These are phyloP conservation scores for Hortiboletus campestris DNA, from an alignment of 768 basidiomycete genomes.

Conservation along the genomic window DNA sequence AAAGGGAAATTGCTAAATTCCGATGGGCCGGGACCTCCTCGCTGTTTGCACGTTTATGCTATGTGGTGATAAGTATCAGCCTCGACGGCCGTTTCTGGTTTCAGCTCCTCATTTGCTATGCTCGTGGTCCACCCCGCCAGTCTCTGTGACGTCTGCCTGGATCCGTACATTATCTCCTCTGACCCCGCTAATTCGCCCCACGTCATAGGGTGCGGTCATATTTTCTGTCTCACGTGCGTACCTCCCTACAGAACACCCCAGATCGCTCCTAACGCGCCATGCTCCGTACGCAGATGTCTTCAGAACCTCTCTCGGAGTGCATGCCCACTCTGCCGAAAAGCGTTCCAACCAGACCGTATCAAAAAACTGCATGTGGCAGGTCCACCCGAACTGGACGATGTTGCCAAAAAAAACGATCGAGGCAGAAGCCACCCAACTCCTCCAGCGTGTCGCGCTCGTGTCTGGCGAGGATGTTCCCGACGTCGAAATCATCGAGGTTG, in stretches of 20 bases:
- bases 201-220: conserved; percentile 74
- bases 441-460: conserved; percentile 35
- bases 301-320: conserved; percentile 45
- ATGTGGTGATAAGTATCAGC: conserved; percentile 31
- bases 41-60: conserved; percentile 34
- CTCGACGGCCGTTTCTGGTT: conserved; percentile 24
- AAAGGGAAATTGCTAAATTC: too few species aligned
- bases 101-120: conserved; percentile 36
- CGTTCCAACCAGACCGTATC: conserved; percentile 53
- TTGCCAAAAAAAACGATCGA: conserved; percentile 41
- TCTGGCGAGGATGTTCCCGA: conserved; percentile 34
- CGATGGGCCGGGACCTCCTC: conserved; percentile 11
- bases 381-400: conserved; percentile 36
- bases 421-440: conserved; percentile 34
- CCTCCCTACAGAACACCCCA: conserved; percentile 7
- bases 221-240: conserved; percentile 68
- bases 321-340: conserved; percentile 68
- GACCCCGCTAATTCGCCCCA: conserved; percentile 54
- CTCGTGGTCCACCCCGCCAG: conserved; percentile 69
- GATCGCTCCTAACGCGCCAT: conserved; percentile 12
- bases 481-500: conserved; percentile 37
- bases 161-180: conserved; percentile 48
- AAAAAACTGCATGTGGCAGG: conserved; percentile 67
- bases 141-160: conserved; percentile 75
- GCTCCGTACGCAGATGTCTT: conserved; percentile 48